A percentile compares a stretch with the other conserved stretches of the same genome.
Evolutionary conservation across 2,329 filamentous ascomycete species (phyloP).

Genomic region (Pseudogymnoascus sp.): DNA sequence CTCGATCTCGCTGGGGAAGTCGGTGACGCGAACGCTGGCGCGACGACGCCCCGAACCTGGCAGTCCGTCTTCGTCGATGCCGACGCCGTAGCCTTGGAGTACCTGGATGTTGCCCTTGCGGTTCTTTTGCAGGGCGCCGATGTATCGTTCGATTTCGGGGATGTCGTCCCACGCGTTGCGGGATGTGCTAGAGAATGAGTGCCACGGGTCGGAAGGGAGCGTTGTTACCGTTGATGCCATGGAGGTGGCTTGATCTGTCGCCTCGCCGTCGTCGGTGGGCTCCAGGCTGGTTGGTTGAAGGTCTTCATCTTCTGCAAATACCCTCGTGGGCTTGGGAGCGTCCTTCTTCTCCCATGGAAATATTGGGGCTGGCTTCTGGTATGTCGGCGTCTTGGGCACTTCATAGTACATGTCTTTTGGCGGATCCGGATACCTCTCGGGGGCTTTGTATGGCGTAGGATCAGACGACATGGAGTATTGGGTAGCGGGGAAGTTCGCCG

Average conservation of each 20-base stretch:
- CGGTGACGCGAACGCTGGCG: slow-evolving; percentile 63
- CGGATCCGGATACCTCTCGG: slow-evolving; percentile 70
- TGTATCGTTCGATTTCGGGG: slow-evolving; percentile 80
- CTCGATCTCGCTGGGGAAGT: slow-evolving; percentile 78
- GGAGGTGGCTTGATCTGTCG: slow-evolving; percentile 33
- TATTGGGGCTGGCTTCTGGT: slow-evolving; percentile 57
- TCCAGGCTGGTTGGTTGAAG: slow-evolving; percentile 18
- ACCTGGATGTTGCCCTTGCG: slow-evolving; percentile 37
- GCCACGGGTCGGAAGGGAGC: slow-evolving; percentile 57
- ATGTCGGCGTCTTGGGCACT: slow-evolving; percentile 58
- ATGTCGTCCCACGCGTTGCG: slow-evolving; percentile 92
- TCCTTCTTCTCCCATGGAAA: slow-evolving; percentile 80
- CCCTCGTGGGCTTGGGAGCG: slow-evolving; percentile 54
- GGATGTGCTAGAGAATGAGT: slow-evolving; percentile 48
- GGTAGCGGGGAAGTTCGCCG: slow-evolving; percentile 69
- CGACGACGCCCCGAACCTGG: slow-evolving; percentile 25
- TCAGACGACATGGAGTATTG: slow-evolving; percentile 81
- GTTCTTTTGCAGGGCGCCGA: slow-evolving; percentile 66
- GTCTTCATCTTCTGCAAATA: slow-evolving; percentile 53
- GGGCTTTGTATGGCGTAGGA: slow-evolving; percentile 66
- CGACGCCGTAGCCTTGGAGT: slow-evolving; percentile 27
- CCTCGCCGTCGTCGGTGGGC: not conserved
- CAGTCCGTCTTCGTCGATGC: slow-evolving; percentile 25
- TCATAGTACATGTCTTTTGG: slow-evolving; percentile 86
- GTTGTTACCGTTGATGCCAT: slow-evolving; percentile 41